phyloP scores from a whole-genome alignment of 2,329 filamentous ascomycete genomes.

The Metarhizium humberi region DNA sequence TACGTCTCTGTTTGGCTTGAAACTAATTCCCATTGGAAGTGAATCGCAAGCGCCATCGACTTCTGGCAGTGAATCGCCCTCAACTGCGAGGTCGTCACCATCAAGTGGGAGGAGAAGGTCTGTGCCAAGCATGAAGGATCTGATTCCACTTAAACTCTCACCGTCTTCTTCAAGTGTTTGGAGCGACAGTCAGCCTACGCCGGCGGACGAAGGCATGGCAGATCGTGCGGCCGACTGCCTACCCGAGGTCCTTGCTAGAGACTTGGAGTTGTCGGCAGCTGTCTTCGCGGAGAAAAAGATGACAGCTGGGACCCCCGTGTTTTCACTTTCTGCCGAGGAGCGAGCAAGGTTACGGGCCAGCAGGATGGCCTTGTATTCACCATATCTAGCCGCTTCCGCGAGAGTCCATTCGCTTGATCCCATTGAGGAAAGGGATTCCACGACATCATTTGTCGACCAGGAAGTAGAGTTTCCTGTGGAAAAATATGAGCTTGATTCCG shows the following conservation, averaged over 20 bases:
- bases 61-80: constrained; percentile 3
- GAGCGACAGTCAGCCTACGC: constrained; percentile 8
- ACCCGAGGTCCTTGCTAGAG: constrained; percentile 45
- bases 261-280: constrained; percentile 38
- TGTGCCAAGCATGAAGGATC: constrained; percentile 29
- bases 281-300: constrained; percentile 42
- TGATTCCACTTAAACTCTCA: constrained; percentile 28
- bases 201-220: constrained; percentile 18
- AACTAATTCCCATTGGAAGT: neutral
- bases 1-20: constrained; percentile 2
- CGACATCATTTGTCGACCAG: constrained; percentile 24
- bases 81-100: constrained; percentile 10
- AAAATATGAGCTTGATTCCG: constrained; percentile 16
- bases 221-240: constrained; percentile 33
- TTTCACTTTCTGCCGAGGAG: constrained; percentile 23
- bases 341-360: constrained; percentile 8
- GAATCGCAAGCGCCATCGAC: neutral
- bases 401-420: constrained; percentile 22
- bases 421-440: constrained; percentile 27
- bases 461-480: constrained; percentile 10
- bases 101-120: constrained; percentile 20
- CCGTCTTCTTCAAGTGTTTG: constrained; percentile 15
- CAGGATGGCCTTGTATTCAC: constrained; percentile 11
- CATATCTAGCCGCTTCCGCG: constrained; percentile 20
- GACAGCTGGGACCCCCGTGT: constrained; percentile 39